Evolutionary conservation across 2,329 filamentous ascomycete genomes (phyloP).

Genomic region (Gaeumannomyces sp.): DNA sequence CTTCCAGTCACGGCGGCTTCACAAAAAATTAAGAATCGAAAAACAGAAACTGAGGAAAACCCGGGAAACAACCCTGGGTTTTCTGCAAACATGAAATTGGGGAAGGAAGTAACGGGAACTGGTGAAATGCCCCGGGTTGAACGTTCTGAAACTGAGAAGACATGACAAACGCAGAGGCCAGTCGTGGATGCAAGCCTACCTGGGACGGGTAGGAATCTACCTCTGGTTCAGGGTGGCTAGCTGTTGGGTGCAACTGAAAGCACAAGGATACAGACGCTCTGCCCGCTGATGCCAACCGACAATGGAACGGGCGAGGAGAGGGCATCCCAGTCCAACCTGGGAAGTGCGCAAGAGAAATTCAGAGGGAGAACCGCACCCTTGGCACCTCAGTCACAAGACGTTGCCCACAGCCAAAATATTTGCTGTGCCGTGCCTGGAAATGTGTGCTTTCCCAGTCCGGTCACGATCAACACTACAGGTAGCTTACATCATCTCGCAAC

Average conservation of each 20-base stretch:
- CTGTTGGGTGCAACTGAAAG: background rate
- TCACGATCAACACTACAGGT: background rate
- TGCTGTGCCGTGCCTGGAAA: too few relatives aligned
- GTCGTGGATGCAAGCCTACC: background rate
- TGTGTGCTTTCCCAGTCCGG: too few relatives aligned
- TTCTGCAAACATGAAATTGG: too few relatives aligned
- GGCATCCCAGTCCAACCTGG: background rate
- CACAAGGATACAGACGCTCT: background rate
- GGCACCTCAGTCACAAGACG: background rate
- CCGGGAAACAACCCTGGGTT: too few relatives aligned
- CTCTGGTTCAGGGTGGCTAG: background rate
- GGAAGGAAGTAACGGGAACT: background rate
- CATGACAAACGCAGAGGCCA: background rate
- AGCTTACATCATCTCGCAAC: background rate
- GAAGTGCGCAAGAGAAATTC: background rate
- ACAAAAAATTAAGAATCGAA: background rate
- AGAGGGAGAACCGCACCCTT: background rate
- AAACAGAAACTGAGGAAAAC: background rate
- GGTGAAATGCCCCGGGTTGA: too few relatives aligned
- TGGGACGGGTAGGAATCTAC: background rate
- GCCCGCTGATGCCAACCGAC: background rate
- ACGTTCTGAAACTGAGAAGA: too few relatives aligned
- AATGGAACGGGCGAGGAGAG: background rate
- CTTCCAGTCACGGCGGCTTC: conserved; percentile 2
- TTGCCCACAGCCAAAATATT: background rate